Base-by-base conservation (phyloP, 2,329 filamentous ascomycete genomes). In the Fusarium kyushuense region DNA sequence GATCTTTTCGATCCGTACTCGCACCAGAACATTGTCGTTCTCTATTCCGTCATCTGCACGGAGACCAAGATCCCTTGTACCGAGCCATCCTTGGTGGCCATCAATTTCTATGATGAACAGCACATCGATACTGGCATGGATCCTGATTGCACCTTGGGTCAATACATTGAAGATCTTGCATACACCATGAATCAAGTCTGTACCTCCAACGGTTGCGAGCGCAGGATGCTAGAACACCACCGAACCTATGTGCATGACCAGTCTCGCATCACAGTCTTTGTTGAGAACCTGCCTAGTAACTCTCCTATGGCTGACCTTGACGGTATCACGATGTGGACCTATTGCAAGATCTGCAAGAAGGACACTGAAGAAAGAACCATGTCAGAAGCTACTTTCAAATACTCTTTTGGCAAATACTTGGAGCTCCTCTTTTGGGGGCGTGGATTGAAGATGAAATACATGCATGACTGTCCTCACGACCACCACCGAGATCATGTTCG, bases 361-460 rank as follows among this genome's bases (percentile, higher is more conserved):
- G 94, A 98, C 76, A 97, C 95, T 0, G 92, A 93, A 38, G 90
- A 94, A 47, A 92, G 92, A 70, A 90, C 91, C 32, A 97, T 99
- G 93, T 97, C 95, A 1, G 90, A 94, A 58, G 94, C 89, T 73
- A 96, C 94, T 0, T 99, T 94, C 92, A 97, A 96, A 77, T 99
- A 99, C 77, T 99, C 96, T 0, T 97, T 99, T 75, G 96, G 93
- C 13, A 99, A 99, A 79, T 99, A 98, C 74, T 84, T 99, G n/a
- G 96, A 99, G 79, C 84, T 99, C 19, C 94, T 94, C 4, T 98
- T 98, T 78, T 99, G 95, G 94, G 95, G 94, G 75, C 91, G 89
- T 41, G 91, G 93, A 36, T 82, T 98, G 48, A 92, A 90, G 75
- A 89, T 90, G 71, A 89, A 87, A 69, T 89, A 90, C 45, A 88